Evolutionary conservation across 2,329 filamentous ascomycete species (phyloP).

Genomic region (Talaromyces sp.): DNA sequence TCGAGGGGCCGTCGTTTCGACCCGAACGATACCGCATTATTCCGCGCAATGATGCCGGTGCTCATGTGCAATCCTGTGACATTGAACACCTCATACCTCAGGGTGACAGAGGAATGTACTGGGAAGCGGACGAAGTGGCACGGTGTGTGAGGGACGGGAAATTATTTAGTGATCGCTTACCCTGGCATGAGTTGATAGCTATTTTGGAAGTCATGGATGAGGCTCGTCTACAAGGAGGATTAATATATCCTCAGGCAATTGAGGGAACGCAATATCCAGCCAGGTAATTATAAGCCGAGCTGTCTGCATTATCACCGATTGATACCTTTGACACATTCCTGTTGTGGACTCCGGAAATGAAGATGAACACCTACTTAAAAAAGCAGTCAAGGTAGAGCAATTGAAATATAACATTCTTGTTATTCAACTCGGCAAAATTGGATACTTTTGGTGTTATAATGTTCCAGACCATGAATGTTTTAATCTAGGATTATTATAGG

Average conservation of each 20-base stretch:
- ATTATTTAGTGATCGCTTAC: constrained; percentile 67
- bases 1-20: constrained; percentile 64
- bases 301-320: background rate
- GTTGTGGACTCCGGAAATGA: background rate
- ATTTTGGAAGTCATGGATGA: constrained; percentile 81
- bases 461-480: too few species aligned
- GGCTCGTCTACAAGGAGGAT: constrained; percentile 55
- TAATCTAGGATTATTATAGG: too few species aligned
- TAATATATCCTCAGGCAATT: constrained; percentile 60
- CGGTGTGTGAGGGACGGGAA: constrained; percentile 69
- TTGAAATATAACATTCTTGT: background rate
- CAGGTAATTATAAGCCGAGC: background rate
- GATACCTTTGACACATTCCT: too few species aligned
- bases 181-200: constrained; percentile 68
- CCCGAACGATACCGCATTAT: constrained; percentile 58
- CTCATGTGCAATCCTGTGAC: constrained; percentile 1
- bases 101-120: constrained; percentile 77
- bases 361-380: background rate
- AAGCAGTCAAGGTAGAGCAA: background rate
- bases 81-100: constrained; percentile 43
- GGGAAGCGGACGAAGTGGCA: constrained; percentile 76
- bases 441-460: too few species aligned
- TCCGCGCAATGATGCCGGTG: background rate
- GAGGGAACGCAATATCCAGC: constrained; percentile 35
- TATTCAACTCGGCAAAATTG: background rate